These are phyloP conservation scores for Fusarium pseudocircinatum DNA, from an alignment of 2,329 filamentous ascomycete genomes.

Conservation along the genomic window DNA sequence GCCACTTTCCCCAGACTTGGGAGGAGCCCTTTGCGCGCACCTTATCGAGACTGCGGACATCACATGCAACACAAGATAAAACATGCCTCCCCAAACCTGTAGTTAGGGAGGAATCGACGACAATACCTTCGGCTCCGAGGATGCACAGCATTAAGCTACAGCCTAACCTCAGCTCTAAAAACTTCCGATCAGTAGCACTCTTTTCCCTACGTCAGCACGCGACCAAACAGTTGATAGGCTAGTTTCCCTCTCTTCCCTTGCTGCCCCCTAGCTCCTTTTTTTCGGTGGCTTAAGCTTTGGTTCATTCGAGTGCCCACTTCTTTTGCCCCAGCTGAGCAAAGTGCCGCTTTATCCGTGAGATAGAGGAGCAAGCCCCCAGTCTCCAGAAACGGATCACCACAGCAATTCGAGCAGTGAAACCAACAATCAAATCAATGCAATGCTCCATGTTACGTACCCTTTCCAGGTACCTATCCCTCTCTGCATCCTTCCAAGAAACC, in stretches of 20 bases:
- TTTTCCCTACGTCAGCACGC: not conserved
- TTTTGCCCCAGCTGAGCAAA: constrained; percentile 26
- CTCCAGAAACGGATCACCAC: constrained; percentile 1
- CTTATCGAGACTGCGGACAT: not conserved
- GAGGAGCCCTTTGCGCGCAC: not conserved
- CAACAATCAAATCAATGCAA: not conserved
- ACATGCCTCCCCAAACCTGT: not conserved
- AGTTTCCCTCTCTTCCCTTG: not conserved
- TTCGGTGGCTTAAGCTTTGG: not conserved
- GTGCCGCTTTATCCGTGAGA: constrained; percentile 35
- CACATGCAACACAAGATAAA: not conserved
- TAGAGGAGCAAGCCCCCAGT: not conserved
- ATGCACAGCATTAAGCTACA: not conserved
- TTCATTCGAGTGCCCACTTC: constrained; percentile 4
- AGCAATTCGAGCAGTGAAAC: constrained; percentile 6
- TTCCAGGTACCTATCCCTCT: constrained; percentile 1
- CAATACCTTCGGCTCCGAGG: not conserved
- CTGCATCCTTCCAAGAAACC: not conserved
- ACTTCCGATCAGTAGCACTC: not conserved
- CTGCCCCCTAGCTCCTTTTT: not conserved
- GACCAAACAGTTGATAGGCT: constrained; percentile 16
- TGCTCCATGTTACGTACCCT: constrained; percentile 14
- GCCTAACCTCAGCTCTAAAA: not conserved
- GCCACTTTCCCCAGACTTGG: constrained; percentile 23
- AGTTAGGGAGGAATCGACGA: not conserved